Conservation (phyloP, 805 yeast genomes). For the Ogataea methylovora region DNA sequence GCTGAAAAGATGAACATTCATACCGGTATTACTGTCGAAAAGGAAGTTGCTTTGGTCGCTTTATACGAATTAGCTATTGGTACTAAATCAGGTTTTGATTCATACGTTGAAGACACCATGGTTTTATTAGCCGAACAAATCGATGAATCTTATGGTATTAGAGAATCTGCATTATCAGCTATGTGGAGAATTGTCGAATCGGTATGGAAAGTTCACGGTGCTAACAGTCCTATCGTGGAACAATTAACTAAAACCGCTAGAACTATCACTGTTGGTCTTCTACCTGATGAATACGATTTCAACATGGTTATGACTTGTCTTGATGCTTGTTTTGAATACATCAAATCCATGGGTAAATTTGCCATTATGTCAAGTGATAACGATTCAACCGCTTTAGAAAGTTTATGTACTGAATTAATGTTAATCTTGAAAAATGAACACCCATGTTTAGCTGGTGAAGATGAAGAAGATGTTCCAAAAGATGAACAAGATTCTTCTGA, state of each 20-base stretch:
- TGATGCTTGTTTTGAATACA: slow-evolving; percentile 63
- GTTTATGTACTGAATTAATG: slow-evolving; percentile 64
- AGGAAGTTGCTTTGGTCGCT: slow-evolving; percentile 91
- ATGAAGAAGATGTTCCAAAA: slow-evolving; percentile 32
- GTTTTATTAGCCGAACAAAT: slow-evolving; percentile 60
- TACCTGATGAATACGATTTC: slow-evolving; percentile 78
- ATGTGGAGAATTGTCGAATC: slow-evolving; percentile 80
- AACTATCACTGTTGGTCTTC: slow-evolving; percentile 49
- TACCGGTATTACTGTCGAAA: slow-evolving; percentile 92
- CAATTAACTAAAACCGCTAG: slow-evolving; percentile 61
- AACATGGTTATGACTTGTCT: slow-evolving; percentile 73
- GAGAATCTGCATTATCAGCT: slow-evolving; percentile 76
- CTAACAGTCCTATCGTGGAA: slow-evolving; percentile 50
- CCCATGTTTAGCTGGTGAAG: slow-evolving; percentile 72
- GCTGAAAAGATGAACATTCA: slow-evolving; percentile 76
- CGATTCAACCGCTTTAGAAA: slow-evolving; percentile 49
- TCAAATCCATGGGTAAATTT: slow-evolving; percentile 65
- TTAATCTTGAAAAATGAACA: slow-evolving; percentile 75
- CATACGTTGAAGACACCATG: slow-evolving; percentile 66
- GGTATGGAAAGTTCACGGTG: slow-evolving; percentile 49
- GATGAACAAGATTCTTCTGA: slow-evolving; percentile 45
- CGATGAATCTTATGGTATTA: slow-evolving; percentile 83
- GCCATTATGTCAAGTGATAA: slow-evolving; percentile 57
- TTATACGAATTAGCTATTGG: slow-evolving; percentile 83
- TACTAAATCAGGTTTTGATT: slow-evolving; percentile 72